phyloP scores from a whole-genome alignment of 2,329 filamentous ascomycete species.

The Rhinocladiella similis region DNA sequence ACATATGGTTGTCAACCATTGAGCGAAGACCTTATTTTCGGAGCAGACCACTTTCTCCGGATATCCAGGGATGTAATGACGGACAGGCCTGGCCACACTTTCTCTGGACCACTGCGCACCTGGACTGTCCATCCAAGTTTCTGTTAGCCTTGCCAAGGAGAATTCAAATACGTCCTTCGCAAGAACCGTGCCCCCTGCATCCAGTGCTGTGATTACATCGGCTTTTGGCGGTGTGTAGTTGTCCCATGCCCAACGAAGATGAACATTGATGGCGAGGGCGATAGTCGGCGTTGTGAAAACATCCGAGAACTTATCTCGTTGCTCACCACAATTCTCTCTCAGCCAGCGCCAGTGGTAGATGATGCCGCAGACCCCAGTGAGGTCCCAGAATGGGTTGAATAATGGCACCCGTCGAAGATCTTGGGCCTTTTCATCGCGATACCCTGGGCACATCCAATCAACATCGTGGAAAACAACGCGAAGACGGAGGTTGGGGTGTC shows the following conservation, averaged over 20 bases:
- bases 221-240: too few relatives aligned
- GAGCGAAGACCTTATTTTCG: not conserved
- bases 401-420: not conserved
- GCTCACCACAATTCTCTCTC: not conserved
- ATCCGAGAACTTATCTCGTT: not conserved
- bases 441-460: constrained; percentile 1
- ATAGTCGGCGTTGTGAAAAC: constrained; percentile 36
- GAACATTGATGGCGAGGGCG: not conserved
- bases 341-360: constrained; percentile 7
- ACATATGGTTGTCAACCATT: not conserved
- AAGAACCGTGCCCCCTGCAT: not conserved
- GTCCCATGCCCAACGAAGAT: too few relatives aligned
- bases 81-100: not conserved
- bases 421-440: too few relatives aligned
- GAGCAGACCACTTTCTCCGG: not conserved
- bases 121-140: not conserved
- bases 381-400: constrained; percentile 6
- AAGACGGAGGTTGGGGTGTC: not conserved
- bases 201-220: not conserved
- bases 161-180: not conserved
- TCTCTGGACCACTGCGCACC: not conserved
- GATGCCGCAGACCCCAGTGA: not conserved
- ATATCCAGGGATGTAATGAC: not conserved
- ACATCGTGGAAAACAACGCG: constrained; percentile 8
- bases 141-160: not conserved